phyloP scores from a whole-genome alignment of 345 rosid genomes.

The Boechera retrofracta region DNA sequence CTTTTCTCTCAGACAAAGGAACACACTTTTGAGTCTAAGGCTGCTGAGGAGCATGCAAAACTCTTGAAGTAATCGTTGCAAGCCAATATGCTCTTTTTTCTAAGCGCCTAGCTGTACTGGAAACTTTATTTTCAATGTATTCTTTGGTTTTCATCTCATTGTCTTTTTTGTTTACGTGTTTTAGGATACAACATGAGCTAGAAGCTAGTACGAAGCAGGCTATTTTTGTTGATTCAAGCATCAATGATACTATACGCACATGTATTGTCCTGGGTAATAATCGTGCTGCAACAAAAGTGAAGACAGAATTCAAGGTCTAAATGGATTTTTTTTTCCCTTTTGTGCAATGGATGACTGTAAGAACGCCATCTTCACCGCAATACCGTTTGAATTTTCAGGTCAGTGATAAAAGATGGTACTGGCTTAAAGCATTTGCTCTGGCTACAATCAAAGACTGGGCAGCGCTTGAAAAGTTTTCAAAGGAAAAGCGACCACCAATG shows the following conservation, averaged over 20 bases:
- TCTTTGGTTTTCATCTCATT: conserved; percentile 12
- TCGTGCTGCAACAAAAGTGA: conserved; percentile 71
- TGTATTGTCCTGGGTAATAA: conserved; percentile 89
- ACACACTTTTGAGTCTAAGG: conserved; percentile 89
- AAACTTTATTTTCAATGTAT: conserved; percentile 4
- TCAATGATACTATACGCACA: conserved; percentile 96
- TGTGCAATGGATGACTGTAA: not conserved
- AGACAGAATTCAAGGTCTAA: conserved; percentile 62
- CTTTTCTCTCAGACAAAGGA: conserved; percentile 93
- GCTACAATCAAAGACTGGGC: conserved; percentile 95
- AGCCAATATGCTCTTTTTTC: conserved; percentile 7
- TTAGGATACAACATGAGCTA: conserved; percentile 92
- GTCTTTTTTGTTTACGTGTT: conserved; percentile 9
- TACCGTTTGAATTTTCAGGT: conserved; percentile 52
- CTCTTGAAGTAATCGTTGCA: conserved; percentile 67
- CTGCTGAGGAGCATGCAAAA: conserved; percentile 98
- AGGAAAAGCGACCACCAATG: conserved; percentile 91
- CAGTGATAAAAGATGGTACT: conserved; percentile 95
- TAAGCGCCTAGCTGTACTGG: not conserved
- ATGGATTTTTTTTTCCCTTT: conserved; percentile 15
- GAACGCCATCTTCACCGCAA: conserved; percentile 12
- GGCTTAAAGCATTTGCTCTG: conserved; percentile 93
- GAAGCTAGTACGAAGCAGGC: conserved; percentile 92
- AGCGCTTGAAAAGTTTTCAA: conserved; percentile 89
- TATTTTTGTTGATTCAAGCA: conserved; percentile 96